phyloP scores from a whole-genome alignment of 177 flowering plant species.

The Vitis hybrid region DNA sequence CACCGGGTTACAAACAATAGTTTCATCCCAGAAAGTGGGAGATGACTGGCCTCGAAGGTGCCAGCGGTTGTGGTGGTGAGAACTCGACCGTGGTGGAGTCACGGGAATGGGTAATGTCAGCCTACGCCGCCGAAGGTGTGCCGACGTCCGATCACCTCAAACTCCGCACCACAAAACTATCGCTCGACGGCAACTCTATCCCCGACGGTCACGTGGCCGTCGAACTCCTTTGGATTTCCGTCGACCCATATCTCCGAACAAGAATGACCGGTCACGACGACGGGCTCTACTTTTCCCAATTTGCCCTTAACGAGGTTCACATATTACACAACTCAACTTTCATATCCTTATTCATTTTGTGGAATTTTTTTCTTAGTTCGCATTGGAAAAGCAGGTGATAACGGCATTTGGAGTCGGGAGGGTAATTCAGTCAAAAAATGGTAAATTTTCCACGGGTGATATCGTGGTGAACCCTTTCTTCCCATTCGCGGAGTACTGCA shows the following conservation, averaged over 20 bases:
- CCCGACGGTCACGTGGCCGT: conserved; percentile 34
- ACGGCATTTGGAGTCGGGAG: conserved; percentile 24
- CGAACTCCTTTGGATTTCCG: conserved; percentile 31
- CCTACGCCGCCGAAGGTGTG: conserved; percentile 30
- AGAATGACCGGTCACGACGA: conserved; percentile 32
- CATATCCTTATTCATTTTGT: too few relatives aligned
- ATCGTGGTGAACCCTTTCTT: conserved; percentile 17
- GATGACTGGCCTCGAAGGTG: too few relatives aligned
- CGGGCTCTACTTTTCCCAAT: conserved; percentile 33
- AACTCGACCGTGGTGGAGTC: conserved; percentile 20
- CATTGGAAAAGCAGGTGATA: conserved; percentile 23
- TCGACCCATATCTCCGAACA: conserved; percentile 40
- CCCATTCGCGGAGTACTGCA: conserved; percentile 37
- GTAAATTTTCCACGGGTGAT: conserved; percentile 26
- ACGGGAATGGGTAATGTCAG: conserved; percentile 40
- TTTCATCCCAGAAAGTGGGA: too few relatives aligned
- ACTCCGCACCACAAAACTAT: conserved; percentile 19
- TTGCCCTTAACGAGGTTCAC: conserved; percentile 31
- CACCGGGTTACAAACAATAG: too few relatives aligned
- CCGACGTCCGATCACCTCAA: conserved; percentile 42
- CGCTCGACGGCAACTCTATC: conserved; percentile 21
- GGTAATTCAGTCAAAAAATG: conserved; percentile 28
- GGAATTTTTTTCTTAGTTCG: too few relatives aligned
- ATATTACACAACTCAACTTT: too few relatives aligned
- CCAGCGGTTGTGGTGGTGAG: neutral